phyloP scores from a whole-genome alignment of 768 basidiomycete genomes.

The Lactarius sp. region DNA sequence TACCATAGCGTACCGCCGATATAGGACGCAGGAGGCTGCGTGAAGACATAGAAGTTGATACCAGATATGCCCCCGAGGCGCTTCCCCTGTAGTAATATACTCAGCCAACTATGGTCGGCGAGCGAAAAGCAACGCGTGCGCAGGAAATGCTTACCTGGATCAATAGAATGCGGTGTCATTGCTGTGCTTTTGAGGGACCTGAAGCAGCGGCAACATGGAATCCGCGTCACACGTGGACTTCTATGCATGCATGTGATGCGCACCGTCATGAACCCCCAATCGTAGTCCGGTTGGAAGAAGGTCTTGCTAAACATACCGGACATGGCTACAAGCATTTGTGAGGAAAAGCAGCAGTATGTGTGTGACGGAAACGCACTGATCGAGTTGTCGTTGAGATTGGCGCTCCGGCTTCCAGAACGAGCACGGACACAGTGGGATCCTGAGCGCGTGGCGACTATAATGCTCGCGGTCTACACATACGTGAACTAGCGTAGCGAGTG shows the following conservation, averaged over 20 bases:
- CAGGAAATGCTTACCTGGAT: constrained; percentile 15
- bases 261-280: constrained; percentile 26
- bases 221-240: background rate
- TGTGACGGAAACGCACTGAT: constrained; percentile 4
- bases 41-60: constrained; percentile 25
- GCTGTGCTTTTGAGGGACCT: constrained; percentile 25
- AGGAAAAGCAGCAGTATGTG: background rate
- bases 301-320: constrained; percentile 20
- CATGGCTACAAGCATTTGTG: background rate
- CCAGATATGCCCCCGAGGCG: constrained; percentile 24
- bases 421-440: constrained; percentile 26
- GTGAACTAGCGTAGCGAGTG: background rate
- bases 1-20: constrained; percentile 21
- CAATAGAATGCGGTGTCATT: constrained; percentile 16
- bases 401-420: constrained; percentile 30
- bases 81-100: constrained; percentile 18
- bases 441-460: constrained; percentile 28
- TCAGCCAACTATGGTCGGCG: background rate
- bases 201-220: background rate
- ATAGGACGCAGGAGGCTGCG: constrained; percentile 24
- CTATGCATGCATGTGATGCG: background rate
- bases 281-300: constrained; percentile 24
- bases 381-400: constrained; percentile 16
- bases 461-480: constrained; percentile 25
- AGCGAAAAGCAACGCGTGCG: background rate